A percentile compares a stretch with the other conserved stretches of the same genome.
These are phyloP conservation scores for Eurotiales sp. DNA, from an alignment of 2,329 filamentous ascomycete genomes.

Conservation along the genomic window DNA sequence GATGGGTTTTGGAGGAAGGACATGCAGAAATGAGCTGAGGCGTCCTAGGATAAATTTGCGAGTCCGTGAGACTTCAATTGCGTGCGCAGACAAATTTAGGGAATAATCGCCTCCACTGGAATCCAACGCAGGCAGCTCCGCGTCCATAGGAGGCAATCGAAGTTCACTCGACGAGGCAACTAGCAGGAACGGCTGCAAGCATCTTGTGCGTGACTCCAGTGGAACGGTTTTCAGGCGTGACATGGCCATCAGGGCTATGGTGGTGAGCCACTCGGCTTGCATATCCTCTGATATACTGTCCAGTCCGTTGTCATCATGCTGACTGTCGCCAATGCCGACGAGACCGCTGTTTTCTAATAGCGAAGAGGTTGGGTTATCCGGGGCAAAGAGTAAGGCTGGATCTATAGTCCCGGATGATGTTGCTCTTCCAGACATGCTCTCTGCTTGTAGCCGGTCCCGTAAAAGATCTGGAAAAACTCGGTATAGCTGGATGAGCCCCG, in stretches of 20 bases:
- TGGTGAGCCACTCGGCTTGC: slow-evolving; percentile 44
- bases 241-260: slow-evolving; percentile 50
- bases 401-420: background rate
- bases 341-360: background rate
- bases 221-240: slow-evolving; percentile 49
- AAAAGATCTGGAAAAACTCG: slow-evolving; percentile 52
- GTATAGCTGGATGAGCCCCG: slow-evolving; percentile 54
- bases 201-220: slow-evolving; percentile 51
- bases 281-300: slow-evolving; percentile 16
- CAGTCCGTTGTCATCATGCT: slow-evolving; percentile 22
- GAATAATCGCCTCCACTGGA: slow-evolving; percentile 23
- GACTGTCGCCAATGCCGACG: background rate
- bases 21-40: slow-evolving; percentile 44
- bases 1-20: slow-evolving; percentile 51
- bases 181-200: slow-evolving; percentile 52
- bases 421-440: background rate
- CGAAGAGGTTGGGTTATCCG: background rate
- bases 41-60: slow-evolving; percentile 49
- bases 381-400: background rate
- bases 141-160: slow-evolving; percentile 40
- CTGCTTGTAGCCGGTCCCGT: slow-evolving; percentile 37
- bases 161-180: slow-evolving; percentile 51
- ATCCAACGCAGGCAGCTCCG: slow-evolving; percentile 1
- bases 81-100: slow-evolving; percentile 30
- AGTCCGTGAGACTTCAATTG: slow-evolving; percentile 46